Evolutionary conservation across 208 protist genomes (phyloP).

Genomic region (Wallacemonas collosoma): DNA sequence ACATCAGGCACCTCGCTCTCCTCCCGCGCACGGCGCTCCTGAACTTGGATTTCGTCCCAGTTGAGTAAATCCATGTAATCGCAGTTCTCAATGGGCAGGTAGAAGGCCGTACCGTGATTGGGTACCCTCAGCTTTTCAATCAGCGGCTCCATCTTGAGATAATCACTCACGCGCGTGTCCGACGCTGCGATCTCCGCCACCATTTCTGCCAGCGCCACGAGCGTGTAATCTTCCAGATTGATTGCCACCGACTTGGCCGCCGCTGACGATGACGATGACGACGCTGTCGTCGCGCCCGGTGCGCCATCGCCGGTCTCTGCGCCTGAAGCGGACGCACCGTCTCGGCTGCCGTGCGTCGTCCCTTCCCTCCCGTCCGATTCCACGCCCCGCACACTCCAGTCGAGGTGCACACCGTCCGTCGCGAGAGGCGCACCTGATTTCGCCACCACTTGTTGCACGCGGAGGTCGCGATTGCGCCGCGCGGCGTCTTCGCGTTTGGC

Average conservation of each 20-base stretch:
- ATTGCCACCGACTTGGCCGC: conserved; percentile 38
- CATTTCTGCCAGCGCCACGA: conserved; percentile 83
- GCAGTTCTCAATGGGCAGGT: conserved; percentile 85
- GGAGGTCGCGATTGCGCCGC: background rate
- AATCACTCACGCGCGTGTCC: conserved; percentile 52
- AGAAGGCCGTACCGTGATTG: conserved; percentile 65
- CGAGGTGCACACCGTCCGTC: background rate
- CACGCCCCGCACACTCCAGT: background rate
- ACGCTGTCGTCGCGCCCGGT: background rate
- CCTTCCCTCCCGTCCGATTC: background rate
- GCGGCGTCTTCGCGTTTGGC: background rate
- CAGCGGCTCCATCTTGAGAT: conserved; percentile 73
- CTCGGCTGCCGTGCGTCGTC: too few relatives aligned
- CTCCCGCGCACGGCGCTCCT: conserved; percentile 30
- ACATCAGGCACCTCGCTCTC: conserved; percentile 47
- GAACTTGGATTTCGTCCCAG: conserved; percentile 71
- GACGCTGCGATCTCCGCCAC: conserved; percentile 68
- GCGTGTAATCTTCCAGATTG: conserved; percentile 75
- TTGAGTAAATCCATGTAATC: conserved; percentile 81
- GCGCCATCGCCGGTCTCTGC: too few relatives aligned
- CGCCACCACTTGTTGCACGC: background rate
- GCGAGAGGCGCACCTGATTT: background rate
- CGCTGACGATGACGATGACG: conserved; percentile 7
- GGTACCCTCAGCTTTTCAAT: conserved; percentile 84
- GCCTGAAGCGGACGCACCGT: too few relatives aligned